Evolutionary conservation across 192 early-diverging fungal genomes (phyloP).

Genomic region (Gaertneriomyces semiglobifer): DNA sequence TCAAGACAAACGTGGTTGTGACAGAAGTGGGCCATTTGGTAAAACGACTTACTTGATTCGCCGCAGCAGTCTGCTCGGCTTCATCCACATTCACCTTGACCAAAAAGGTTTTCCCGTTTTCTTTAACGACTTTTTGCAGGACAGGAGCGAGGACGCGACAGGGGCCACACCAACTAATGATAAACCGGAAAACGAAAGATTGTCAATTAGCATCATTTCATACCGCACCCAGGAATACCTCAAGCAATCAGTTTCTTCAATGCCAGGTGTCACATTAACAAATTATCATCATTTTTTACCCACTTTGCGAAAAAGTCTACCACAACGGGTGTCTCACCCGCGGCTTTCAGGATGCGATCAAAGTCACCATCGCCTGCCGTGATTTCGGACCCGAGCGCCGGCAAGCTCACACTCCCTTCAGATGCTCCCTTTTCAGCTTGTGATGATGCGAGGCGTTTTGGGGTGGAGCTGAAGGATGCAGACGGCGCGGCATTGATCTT

Average conservation of each 20-base stretch:
- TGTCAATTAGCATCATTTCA: neutral
- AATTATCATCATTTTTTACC: too few relatives aligned
- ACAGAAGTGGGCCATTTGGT: neutral
- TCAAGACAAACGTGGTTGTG: neutral
- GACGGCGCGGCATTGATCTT: too few relatives aligned
- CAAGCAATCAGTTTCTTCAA: neutral
- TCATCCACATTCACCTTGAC: conserved; percentile 78
- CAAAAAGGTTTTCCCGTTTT: conserved; percentile 63
- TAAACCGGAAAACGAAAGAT: neutral
- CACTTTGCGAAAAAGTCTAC: conserved; percentile 82
- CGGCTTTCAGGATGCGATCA: conserved; percentile 51
- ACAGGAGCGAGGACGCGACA: conserved; percentile 75
- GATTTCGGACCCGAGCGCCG: conserved; percentile 45
- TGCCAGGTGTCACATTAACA: neutral
- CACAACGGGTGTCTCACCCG: conserved; percentile 60
- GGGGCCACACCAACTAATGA: conserved; percentile 76
- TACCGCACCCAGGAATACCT: too few relatives aligned
- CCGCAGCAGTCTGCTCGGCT: conserved; percentile 51
- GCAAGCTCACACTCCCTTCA: neutral
- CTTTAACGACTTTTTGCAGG: conserved; percentile 59
- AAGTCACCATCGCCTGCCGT: conserved; percentile 62
- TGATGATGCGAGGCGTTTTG: neutral
- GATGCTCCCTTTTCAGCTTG: neutral
- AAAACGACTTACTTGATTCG: conserved; percentile 53
- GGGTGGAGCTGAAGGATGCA: too few relatives aligned